Evolutionary conservation across 2,329 filamentous ascomycete genomes (phyloP).

Genomic region (Lasiodiplodia hormozganensis): DNA sequence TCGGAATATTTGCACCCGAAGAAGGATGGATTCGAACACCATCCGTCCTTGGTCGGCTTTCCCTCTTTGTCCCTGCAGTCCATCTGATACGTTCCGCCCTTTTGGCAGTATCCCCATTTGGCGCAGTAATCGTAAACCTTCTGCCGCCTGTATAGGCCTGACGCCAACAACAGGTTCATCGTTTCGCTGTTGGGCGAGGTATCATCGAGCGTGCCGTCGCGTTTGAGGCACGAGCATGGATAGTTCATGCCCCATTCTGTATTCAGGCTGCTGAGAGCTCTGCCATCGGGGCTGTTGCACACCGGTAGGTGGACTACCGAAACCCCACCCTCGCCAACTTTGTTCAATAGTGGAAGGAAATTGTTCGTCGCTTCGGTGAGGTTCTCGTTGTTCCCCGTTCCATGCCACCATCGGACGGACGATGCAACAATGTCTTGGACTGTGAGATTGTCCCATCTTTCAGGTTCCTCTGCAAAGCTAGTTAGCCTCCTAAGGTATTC

Average conservation of each 20-base stretch:
- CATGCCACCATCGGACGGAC: not conserved
- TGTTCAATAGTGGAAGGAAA: not conserved
- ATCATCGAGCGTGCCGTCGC: not conserved
- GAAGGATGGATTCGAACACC: too few species aligned
- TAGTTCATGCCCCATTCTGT: constrained; percentile 29
- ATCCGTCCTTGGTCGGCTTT: too few species aligned
- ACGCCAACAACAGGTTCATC: not conserved
- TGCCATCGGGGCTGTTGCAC: constrained; percentile 32
- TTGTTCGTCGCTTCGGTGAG: not conserved
- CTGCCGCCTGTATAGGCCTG: not conserved
- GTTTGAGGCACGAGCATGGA: not conserved
- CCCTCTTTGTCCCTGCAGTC: not conserved
- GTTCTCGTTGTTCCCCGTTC: not conserved
- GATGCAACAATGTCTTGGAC: not conserved
- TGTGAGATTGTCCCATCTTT: not conserved
- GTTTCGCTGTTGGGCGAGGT: not conserved
- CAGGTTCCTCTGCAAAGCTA: not conserved
- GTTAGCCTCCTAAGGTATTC: not conserved
- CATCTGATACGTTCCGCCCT: not conserved
- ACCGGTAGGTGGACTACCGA: not conserved
- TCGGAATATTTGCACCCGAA: too few species aligned
- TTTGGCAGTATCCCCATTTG: not conserved
- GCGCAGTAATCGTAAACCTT: not conserved
- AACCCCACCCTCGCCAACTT: not conserved
- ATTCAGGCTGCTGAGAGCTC: constrained; percentile 32